Percentiles rank a stretch among this genome's conserved stretches.
Evolutionary conservation across 768 basidiomycete genomes (phyloP).

Genomic region (Chlorophyllum brunneum): DNA sequence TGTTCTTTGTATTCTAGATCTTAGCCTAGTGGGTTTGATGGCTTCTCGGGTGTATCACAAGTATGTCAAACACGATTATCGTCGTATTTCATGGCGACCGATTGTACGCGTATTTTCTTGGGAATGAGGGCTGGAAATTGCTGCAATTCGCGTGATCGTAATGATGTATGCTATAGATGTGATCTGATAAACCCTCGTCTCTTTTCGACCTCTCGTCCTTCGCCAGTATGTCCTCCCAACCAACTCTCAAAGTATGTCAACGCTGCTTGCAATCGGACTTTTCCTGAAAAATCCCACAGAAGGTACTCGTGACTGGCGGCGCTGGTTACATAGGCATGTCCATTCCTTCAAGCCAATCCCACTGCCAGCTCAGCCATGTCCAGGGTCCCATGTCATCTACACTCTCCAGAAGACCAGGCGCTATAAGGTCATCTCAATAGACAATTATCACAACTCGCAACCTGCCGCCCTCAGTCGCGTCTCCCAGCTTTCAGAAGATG

Average conservation of each 20-base stretch:
- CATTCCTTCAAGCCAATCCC: not conserved
- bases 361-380: constrained; percentile 5
- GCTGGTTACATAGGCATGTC: constrained; percentile 84
- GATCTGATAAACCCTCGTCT: constrained; percentile 21
- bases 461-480: constrained; percentile 72
- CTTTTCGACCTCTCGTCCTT: not conserved
- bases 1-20: not conserved
- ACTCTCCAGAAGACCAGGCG: constrained; percentile 79
- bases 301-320: constrained; percentile 55
- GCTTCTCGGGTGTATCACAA: not conserved
- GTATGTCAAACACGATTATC: not conserved
- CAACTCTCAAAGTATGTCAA: constrained; percentile 44
- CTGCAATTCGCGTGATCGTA: constrained; percentile 21
- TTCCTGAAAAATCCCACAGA: constrained; percentile 28
- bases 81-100: not conserved
- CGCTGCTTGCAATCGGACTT: constrained; percentile 11
- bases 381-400: constrained; percentile 93
- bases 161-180: constrained; percentile 15
- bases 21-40: not conserved
- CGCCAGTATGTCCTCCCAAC: constrained; percentile 14
- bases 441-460: constrained; percentile 93
- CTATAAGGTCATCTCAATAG: constrained; percentile 91
- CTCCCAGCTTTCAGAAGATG: constrained; percentile 71
- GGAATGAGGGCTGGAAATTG: not conserved
- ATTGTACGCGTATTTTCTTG: not conserved